These are phyloP conservation scores for Diaporthe australafricana DNA, from an alignment of 2,329 filamentous ascomycete genomes.

Conservation along the genomic window DNA sequence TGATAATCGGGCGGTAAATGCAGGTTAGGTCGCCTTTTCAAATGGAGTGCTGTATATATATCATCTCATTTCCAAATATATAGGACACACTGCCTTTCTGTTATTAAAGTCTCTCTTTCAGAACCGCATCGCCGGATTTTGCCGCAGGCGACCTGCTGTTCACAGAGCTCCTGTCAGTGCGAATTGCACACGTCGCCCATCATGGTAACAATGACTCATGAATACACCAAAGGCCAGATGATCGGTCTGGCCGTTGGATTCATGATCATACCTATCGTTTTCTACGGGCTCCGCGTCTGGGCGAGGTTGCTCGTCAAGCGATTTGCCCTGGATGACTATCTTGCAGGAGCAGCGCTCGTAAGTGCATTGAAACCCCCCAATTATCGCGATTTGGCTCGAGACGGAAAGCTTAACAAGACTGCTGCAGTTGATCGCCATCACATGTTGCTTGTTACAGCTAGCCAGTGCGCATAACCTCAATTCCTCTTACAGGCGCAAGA, in stretches of 20 bases:
- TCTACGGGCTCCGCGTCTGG: conserved; percentile 4
- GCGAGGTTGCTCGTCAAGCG: conserved; percentile 5
- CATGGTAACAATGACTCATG: conserved; percentile 15
- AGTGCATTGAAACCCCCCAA: not conserved
- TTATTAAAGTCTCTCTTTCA: not conserved
- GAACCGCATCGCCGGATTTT: not conserved
- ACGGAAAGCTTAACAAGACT: not conserved
- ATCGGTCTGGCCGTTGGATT: conserved; percentile 9
- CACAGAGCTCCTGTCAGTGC: not conserved
- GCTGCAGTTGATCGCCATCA: not conserved
- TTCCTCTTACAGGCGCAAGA: not conserved
- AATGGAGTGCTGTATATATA: not conserved
- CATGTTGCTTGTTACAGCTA: conserved; percentile 4
- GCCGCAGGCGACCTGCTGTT: conserved; percentile 10
- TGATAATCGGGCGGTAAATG: not conserved
- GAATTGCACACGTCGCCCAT: not conserved
- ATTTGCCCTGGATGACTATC: conserved; percentile 6
- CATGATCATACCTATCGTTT: conserved; percentile 4
- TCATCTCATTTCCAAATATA: conserved; percentile 4
- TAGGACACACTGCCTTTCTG: not conserved
- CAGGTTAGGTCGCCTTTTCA: not conserved
- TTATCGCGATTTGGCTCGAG: not conserved
- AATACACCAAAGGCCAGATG: conserved; percentile 21
- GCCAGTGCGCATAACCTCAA: not conserved
- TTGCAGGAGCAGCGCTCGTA: conserved; percentile 14